These are phyloP conservation scores for Mycena leptocephala DNA, from an alignment of 768 basidiomycete genomes.

Conservation along the genomic window DNA sequence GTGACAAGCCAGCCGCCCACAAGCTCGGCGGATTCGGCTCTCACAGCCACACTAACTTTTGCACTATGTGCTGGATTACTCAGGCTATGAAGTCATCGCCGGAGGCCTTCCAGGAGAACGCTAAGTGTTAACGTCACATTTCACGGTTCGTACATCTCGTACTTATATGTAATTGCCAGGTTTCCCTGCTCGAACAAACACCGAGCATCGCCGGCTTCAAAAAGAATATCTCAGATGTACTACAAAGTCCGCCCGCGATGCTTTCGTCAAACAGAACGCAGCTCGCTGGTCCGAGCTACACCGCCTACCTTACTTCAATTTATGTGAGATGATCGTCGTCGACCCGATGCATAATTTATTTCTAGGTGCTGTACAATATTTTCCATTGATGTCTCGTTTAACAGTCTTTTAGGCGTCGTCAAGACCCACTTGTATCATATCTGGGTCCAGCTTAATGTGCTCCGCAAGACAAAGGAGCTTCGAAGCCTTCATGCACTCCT, in stretches of 20 bases:
- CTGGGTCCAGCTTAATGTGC: conserved; percentile 39
- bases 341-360: conserved; percentile 54
- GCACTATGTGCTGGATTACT: conserved; percentile 53
- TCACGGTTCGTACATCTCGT: no score
- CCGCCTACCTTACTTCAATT: conserved; percentile 48
- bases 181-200: conserved; percentile 25
- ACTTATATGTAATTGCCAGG: not conserved
- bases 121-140: no score
- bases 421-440: conserved; percentile 42
- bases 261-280: conserved; percentile 25
- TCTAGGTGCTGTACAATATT: conserved; percentile 32
- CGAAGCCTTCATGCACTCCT: conserved; percentile 25
- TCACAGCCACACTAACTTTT: conserved; percentile 51
- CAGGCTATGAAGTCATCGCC: conserved; percentile 40
- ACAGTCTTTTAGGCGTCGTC: conserved; percentile 29
- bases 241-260: conserved; percentile 11
- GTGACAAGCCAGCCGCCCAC: conserved; percentile 57
- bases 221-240: conserved; percentile 20
- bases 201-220: conserved; percentile 8
- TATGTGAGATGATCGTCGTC: conserved; percentile 43
- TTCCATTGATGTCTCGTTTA: not conserved
- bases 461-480: conserved; percentile 32
- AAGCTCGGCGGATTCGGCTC: conserved; percentile 51
- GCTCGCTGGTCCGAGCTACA: conserved; percentile 44
- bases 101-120: conserved; percentile 36